phyloP scores from a whole-genome alignment of 2,329 filamentous ascomycete species.

The Camillea tinctor region DNA sequence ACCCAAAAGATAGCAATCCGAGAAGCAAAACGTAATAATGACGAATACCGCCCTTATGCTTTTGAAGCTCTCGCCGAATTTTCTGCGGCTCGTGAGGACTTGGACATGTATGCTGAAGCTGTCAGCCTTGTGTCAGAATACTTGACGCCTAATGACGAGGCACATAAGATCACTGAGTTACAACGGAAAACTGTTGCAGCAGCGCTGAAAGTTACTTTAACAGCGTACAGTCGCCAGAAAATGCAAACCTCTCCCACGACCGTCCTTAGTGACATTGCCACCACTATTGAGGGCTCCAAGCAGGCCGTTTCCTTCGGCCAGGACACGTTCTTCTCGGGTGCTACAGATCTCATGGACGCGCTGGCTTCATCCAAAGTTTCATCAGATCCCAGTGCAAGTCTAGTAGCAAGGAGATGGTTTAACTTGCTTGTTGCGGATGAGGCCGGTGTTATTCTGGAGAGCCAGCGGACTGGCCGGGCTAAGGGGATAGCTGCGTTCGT shows the following conservation, averaged over 20 bases:
- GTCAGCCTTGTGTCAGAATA: slow-evolving; percentile 61
- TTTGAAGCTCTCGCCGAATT: slow-evolving; percentile 72
- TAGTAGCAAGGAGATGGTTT: slow-evolving; percentile 40
- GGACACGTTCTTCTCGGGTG: slow-evolving; percentile 52
- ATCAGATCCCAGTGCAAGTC: slow-evolving; percentile 6
- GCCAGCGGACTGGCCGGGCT: slow-evolving; percentile 48
- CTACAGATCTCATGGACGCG: slow-evolving; percentile 46
- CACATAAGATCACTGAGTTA: slow-evolving; percentile 40
- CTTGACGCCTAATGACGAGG: slow-evolving; percentile 53
- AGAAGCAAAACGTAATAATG: slow-evolving; percentile 90
- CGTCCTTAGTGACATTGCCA: slow-evolving; percentile 41
- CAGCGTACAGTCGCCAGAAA: slow-evolving; percentile 45
- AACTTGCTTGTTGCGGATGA: slow-evolving; percentile 46
- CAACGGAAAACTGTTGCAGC: slow-evolving; percentile 45
- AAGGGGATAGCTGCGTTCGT: slow-evolving; percentile 45
- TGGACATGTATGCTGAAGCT: slow-evolving; percentile 69
- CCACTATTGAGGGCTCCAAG: slow-evolving; percentile 33
- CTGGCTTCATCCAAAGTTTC: slow-evolving; percentile 28
- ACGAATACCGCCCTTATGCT: slow-evolving; percentile 75
- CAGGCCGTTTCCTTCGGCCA: slow-evolving; percentile 44
- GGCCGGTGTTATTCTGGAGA: slow-evolving; percentile 48
- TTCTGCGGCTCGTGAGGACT: slow-evolving; percentile 63
- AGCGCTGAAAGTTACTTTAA: slow-evolving; percentile 50
- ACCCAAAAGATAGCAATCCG: slow-evolving; percentile 79
- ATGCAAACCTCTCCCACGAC: slow-evolving; percentile 37